Evolutionary conservation across 495 filamentous ascomycete genomes (phyloP), one percentile per base, ranked within the genome.

Genomic region (Melanomma pulvis-pyrius): DNA sequence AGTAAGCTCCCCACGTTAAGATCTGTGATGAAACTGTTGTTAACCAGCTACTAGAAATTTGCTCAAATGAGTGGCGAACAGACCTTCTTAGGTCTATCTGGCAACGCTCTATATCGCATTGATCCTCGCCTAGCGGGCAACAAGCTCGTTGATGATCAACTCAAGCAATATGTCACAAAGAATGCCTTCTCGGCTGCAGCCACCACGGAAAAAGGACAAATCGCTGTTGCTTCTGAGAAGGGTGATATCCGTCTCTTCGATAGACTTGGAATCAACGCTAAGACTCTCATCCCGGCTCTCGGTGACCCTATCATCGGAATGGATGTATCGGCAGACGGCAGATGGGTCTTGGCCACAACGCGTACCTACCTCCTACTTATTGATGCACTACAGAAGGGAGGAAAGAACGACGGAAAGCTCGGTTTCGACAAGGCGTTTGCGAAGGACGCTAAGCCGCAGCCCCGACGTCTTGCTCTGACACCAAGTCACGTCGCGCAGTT

Each of bases 201-300:
- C 29, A 98, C 94, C 0, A 98, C 96, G 0, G 91, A 92, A 73
- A 92, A 97, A 77, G 94, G 94, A 17, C 94, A 98, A 71, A 89
- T 98, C 67, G 94, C 96, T 25, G 93, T 98, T 22, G 94, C 93
- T 2, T 96, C 91, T 32, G 96, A 92, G 80, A 98, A 98, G 80
- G 94, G 94, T 63, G 94, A 98, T 73, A 93, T 98, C 58, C 90
- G 94, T 49, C 85, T 98, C 74, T 98, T 98, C 73, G 96, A 98
- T 76, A 90, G 92, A 32, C 85, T 98, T 1, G 96, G 96, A 15
- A 93, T 98, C 78, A 96, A 96, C 71, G 94, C 94, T 19, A 98
- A 98, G 82, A 97, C 94, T 1, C 90, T 93, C 61, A 93, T 98
- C 68, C 94, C 94, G 6, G 93, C 96, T 17, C 87, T 98, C 52